Conservation (phyloP, 306 rosid species). For the Datisca glomerata region DNA sequence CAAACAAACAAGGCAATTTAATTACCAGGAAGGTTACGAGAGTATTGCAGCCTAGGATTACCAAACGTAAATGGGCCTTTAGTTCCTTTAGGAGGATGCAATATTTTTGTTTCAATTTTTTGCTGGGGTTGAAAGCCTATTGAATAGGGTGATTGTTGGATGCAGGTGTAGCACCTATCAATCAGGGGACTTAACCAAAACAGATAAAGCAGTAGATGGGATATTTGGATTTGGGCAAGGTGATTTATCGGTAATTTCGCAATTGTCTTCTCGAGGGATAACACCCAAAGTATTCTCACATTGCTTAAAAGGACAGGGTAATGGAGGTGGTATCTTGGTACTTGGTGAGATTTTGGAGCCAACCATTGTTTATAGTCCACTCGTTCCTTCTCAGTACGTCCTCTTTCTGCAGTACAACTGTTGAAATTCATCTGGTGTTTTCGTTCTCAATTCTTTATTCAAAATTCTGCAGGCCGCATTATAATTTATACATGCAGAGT, state of each 20-base stretch:
- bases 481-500: constrained; percentile 70
- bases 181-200: constrained; percentile 63
- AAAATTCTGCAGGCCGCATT: constrained; percentile 55
- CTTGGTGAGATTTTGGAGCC: constrained; percentile 98
- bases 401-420: constrained; percentile 21
- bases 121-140: constrained; percentile 16
- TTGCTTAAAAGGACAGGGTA: constrained; percentile 71
- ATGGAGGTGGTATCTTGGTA: constrained; percentile 94
- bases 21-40: no score
- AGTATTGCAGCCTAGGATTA: no score
- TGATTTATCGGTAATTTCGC: constrained; percentile 69
- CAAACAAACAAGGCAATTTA: no score
- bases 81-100: neutral
- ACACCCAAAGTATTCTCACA: constrained; percentile 92
- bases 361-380: constrained; percentile 83
- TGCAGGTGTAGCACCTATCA: constrained; percentile 82
- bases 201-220: constrained; percentile 91
- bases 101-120: constrained; percentile 4
- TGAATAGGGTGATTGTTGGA: constrained; percentile 24
- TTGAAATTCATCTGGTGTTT: neutral
- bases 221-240: constrained; percentile 94
- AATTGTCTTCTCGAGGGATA: constrained; percentile 65
- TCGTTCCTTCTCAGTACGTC: constrained; percentile 86
- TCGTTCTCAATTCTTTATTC: neutral
- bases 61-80: neutral